phyloP scores from a whole-genome alignment of 306 rosid species.

The Fagus sylvatica region DNA sequence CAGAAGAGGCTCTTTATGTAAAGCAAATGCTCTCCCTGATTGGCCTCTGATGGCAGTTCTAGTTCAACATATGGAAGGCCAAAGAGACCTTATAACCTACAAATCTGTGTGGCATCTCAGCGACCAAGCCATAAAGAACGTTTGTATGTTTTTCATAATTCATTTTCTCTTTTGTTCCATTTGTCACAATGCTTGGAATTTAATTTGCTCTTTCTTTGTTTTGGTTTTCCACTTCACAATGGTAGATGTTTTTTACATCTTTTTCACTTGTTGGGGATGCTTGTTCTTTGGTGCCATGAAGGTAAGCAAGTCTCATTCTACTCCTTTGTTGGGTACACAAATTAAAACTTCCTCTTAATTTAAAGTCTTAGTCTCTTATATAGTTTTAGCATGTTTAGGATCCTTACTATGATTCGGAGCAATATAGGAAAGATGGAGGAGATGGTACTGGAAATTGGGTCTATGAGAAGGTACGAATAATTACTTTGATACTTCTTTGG shows the following conservation, averaged over 20 bases:
- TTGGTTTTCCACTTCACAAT: background rate
- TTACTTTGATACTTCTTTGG: background rate
- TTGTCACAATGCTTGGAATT: background rate
- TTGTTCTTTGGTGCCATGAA: slow-evolving; percentile 90
- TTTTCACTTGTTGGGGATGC: slow-evolving; percentile 95
- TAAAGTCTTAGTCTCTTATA: background rate
- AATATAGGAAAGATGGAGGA: slow-evolving; percentile 83
- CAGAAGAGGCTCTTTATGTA: slow-evolving; percentile 50
- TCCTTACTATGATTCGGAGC: slow-evolving; percentile 81
- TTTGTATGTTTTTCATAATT: slow-evolving; percentile 51
- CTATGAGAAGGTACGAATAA: slow-evolving; percentile 71
- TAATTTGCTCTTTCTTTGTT: background rate
- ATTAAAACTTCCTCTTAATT: background rate
- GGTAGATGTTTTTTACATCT: slow-evolving; percentile 47
- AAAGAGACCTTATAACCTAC: slow-evolving; percentile 42
- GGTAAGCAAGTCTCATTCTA: slow-evolving; percentile 35
- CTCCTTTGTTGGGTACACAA: background rate
- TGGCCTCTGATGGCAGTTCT: slow-evolving; percentile 60
- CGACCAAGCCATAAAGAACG: slow-evolving; percentile 73
- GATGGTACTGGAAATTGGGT: slow-evolving; percentile 91
- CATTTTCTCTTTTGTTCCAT: background rate
- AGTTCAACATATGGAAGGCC: slow-evolving; percentile 50
- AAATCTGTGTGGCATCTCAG: slow-evolving; percentile 64
- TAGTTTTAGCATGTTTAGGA: slow-evolving; percentile 48
- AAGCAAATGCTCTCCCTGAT: slow-evolving; percentile 63